Evolutionary conservation across 371 early-diverging fungal genomes (phyloP).

Genomic region (Blakeslea trispora): DNA sequence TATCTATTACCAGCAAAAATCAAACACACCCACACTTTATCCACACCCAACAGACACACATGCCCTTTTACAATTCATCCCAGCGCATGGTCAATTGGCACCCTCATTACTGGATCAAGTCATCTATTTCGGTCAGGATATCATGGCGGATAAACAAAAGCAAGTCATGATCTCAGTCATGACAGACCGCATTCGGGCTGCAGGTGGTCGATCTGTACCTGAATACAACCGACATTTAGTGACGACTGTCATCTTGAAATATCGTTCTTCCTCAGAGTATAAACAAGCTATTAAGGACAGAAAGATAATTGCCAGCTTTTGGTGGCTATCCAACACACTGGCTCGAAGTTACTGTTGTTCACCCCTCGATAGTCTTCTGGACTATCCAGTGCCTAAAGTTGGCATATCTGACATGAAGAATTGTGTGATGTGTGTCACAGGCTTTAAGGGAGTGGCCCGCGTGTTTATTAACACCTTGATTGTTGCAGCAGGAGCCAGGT

Average conservation of each 20-base stretch:
- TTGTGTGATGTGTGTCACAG: constrained; percentile 64
- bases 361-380: constrained; percentile 50
- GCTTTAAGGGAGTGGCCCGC: constrained; percentile 70
- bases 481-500: constrained; percentile 57
- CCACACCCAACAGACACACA: constrained; percentile 10
- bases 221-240: constrained; percentile 36
- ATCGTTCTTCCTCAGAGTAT: constrained; percentile 56
- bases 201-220: constrained; percentile 54
- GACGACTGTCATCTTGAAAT: constrained; percentile 61
- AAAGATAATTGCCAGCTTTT: constrained; percentile 66
- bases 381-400: constrained; percentile 59
- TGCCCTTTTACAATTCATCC: neutral
- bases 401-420: constrained; percentile 55
- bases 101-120: constrained; percentile 23
- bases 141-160: constrained; percentile 22
- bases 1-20: constrained; percentile 8
- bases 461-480: constrained; percentile 70
- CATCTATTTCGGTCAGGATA: constrained; percentile 32
- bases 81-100: constrained; percentile 1
- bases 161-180: constrained; percentile 41
- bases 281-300: constrained; percentile 58
- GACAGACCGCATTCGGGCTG: constrained; percentile 21
- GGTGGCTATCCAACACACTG: constrained; percentile 60
- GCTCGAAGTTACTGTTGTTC: constrained; percentile 31
- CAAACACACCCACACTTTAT: constrained; percentile 8